Base-by-base conservation (phyloP, 352 stramenopile genomes). In the Globisporangium spinosum region DNA sequence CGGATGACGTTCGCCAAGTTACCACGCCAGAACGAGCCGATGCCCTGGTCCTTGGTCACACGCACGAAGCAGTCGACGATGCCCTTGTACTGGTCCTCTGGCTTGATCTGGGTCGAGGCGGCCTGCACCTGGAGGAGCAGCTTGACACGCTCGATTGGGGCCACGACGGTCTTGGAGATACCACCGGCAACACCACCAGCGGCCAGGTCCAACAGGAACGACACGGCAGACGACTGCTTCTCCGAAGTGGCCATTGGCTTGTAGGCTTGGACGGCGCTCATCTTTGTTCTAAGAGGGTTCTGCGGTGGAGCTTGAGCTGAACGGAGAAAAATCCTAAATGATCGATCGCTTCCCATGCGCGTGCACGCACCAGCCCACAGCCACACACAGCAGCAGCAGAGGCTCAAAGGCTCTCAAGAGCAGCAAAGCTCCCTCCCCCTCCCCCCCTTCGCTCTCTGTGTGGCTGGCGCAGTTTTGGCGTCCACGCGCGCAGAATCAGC, bases 1-100 rank as follows among this genome's bases (percentile, higher is more conserved):
- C 91, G 89, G 77, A 97, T 95, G 70, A 98, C 89, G 74, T 97
- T 97, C 67, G 89, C 90, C 64, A 94, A 61, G 79, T 98, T 98
- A 69, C 91, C 91, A 68, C 90, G 87, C 91, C 91, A 98, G 73
- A 98, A 95, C 57, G 90, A 97, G 71, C 60, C 70, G 15, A 97
- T 64, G 38, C 91, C 91, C 83, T 97, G 89, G 76, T 98, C 91
- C 66, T 85, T 84, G 55, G 89, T 85, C 75, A 98, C 88, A 73
- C 91, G 89, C 58, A 84, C 78, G 68, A 97, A 92, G 85, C 90
- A 97, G 80, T 97, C 90, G 13, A 94, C 74, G 64, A 96, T 91
- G 70, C 89, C 89, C 78, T 95, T 96, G 87, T 98, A 97, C 76
- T 94, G 90, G 80, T 95, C 83, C 75, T 96, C 86, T 5, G 85